Evolutionary conservation across 208 protist species (phyloP), one percentile per base, ranked within the genome.

Genomic region (Trypanosoma theileri): DNA sequence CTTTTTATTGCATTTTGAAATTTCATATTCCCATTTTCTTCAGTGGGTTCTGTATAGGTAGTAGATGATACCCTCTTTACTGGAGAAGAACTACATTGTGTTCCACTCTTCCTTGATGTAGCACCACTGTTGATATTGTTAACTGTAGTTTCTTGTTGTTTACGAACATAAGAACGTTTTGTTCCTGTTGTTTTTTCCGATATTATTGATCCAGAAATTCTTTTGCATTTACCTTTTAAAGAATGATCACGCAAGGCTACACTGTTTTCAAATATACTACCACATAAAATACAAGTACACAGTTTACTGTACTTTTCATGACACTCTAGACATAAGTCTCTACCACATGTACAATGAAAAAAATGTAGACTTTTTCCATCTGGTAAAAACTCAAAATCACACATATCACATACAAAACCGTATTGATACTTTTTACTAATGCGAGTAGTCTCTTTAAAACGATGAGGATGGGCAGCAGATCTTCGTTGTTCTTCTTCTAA

Each of bases 361-460:
- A 86, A 88, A 66, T 92, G 80, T 24, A 91, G 59, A 14, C 69
- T 66, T 60, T 65, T 81, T 11, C 82, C 81, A 44, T 26, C 45
- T 10, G 87, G 91, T 16, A 89, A 57, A 65, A 86, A 94, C 55
- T 92, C 86, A 62, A 84, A 86, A 64, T 84, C 75, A 71, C 91
- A 96, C 61, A 85, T 67, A 58, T 96, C 91, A 68, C 91, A 96
- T 21, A 92, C 86, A 65, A 93, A 92, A 22, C 91, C 91, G 52
- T 89, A 76, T 21, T 73, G 57, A 66, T 96, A 96, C 50, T 84
- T 84, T 58, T 75, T 80, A 69, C 56, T 80, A n/a, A 86, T 69
- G 21, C 79, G 57, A 19, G 57, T 59, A 44, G 84, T 66, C 45
- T 84, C 81, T 44, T 78, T 84, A 78, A 94, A 96, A 21, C 61